phyloP scores from a whole-genome alignment of 352 stramenopile genomes.

The Halophytophthora batemanensis region DNA sequence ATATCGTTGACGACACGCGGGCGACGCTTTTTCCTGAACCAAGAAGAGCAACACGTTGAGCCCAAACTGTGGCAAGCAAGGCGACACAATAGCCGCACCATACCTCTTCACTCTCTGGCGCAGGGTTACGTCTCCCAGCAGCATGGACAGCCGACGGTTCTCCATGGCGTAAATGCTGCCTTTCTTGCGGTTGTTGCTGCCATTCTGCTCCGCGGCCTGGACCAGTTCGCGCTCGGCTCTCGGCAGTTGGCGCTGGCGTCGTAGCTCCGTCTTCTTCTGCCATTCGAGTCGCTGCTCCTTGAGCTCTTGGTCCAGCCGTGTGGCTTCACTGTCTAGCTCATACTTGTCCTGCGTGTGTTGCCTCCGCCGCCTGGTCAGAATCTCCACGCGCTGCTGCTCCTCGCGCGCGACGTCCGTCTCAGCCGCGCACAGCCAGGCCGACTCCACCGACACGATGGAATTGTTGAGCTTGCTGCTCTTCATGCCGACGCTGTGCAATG shows the following conservation, averaged over 20 bases:
- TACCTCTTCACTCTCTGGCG: slow-evolving; percentile 42
- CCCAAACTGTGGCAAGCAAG: not conserved
- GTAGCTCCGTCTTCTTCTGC: slow-evolving; percentile 20
- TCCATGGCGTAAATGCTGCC: slow-evolving; percentile 55
- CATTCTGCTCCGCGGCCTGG: slow-evolving; percentile 7
- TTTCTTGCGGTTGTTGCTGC: slow-evolving; percentile 28
- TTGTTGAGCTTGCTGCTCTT: slow-evolving; percentile 27
- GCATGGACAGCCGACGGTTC: slow-evolving; percentile 49
- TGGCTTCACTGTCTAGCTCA: slow-evolving; percentile 32
- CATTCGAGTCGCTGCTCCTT: slow-evolving; percentile 43
- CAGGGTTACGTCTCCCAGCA: slow-evolving; percentile 42
- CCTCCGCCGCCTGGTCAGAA: slow-evolving; percentile 12
- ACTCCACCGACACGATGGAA: slow-evolving; percentile 35
- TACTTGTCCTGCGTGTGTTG: slow-evolving; percentile 45
- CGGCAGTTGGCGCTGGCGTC: slow-evolving; percentile 7
- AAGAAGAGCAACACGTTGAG: not conserved
- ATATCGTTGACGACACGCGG: slow-evolving; percentile 74
- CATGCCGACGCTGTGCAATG: slow-evolving; percentile 17
- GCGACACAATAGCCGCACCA: not conserved
- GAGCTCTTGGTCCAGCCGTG: slow-evolving; percentile 53
- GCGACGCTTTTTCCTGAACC: slow-evolving; percentile 37
- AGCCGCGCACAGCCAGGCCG: slow-evolving; percentile 58
- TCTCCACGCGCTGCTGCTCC: slow-evolving; percentile 31
- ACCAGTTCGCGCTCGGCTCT: slow-evolving; percentile 11
- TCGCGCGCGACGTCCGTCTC: slow-evolving; percentile 54